Base-by-base conservation (phyloP, 164 flowering plant genomes). In the Aristolochia californica region DNA sequence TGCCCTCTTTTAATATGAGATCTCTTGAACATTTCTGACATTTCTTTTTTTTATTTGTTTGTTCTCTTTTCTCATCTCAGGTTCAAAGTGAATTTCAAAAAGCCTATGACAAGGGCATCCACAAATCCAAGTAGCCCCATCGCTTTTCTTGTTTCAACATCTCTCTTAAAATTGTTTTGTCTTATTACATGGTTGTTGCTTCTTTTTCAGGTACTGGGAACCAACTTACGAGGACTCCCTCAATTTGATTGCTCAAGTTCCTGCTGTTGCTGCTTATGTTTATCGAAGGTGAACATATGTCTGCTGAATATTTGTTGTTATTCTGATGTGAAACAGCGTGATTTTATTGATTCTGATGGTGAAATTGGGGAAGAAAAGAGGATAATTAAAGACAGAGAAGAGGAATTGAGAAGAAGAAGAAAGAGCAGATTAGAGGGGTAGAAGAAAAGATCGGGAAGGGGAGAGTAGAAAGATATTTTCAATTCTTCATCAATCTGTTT, bases 1-100 rank as follows among this genome's bases (percentile, higher is more conserved):
- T 2, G 30, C 2, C 7, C 4, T 7, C 2, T 28, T 2, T 23
- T 38, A 21, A 18, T 56, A 44, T 56, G 59, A 43, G 43, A 40
- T 23, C 14, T 56, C 58, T 43, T 43, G 11, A 18, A 11, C 20
- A 17, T 47, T 47, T 47, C 50, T 5, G 18, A 17, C 50, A 15
- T 54, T 27, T 3, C 9, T 54, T 26, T 54, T 54, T 9, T 54
- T 54, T 11, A 23, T 52, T 23, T 52, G 23, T 25, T 44, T n/a
- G 44, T 23, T 43, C 20, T 57, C 47, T 4, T 56, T 49, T 45
- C 60, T 55, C 20, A 30, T 71, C 65, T 71, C 75, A 94, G 97
- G 96, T 90, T 58, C 76, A 84, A 64, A 94, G 99, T 74, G 95
- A 94, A 79, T 94, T 94, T 66, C 95, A 87, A 71, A 90, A 88